phyloP scores from a whole-genome alignment of 352 stramenopile species.

The Globisporangium echinulatum region DNA sequence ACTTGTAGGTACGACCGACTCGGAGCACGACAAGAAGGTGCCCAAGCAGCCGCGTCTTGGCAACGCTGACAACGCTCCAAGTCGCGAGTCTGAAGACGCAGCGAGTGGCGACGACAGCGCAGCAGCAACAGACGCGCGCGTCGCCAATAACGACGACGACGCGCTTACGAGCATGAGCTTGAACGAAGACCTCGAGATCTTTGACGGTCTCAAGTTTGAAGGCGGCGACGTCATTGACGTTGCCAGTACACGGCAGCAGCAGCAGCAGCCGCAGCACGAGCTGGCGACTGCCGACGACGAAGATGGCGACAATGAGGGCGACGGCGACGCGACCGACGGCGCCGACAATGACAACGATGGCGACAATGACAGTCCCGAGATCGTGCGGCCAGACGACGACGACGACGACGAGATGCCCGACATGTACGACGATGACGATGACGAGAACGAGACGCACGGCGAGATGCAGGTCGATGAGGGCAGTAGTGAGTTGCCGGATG shows the following conservation, averaged over 20 bases:
- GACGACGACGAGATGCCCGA: conserved; percentile 36
- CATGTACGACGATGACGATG: conserved; percentile 61
- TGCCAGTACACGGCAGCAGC: conserved; percentile 12
- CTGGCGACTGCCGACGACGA: conserved; percentile 16
- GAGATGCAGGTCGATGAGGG: neutral
- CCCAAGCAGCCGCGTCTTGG: neutral
- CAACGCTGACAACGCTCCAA: neutral
- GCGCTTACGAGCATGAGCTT: conserved; percentile 67
- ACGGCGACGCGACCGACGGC: conserved; percentile 3
- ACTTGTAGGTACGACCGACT: conserved; percentile 21
- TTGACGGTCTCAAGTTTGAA: conserved; percentile 85
- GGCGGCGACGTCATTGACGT: conserved; percentile 79
- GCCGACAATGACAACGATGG: conserved; percentile 3
- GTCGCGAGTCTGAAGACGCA: neutral
- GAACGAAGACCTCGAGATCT: conserved; percentile 77
- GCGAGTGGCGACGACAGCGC: neutral
- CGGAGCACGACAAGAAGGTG: conserved; percentile 26
- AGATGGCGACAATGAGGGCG: conserved; percentile 17
- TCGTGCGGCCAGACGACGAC: conserved; percentile 22
- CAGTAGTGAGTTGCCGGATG: neutral
- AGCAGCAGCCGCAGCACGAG: conserved; percentile 10
- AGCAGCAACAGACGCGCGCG: neutral
- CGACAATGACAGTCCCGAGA: conserved; percentile 9
- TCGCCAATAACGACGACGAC: conserved; percentile 39
- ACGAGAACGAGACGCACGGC: conserved; percentile 22